Evolutionary conservation across 441 rosid genomes (phyloP).

Genomic region (Gossypium davidsonii): DNA sequence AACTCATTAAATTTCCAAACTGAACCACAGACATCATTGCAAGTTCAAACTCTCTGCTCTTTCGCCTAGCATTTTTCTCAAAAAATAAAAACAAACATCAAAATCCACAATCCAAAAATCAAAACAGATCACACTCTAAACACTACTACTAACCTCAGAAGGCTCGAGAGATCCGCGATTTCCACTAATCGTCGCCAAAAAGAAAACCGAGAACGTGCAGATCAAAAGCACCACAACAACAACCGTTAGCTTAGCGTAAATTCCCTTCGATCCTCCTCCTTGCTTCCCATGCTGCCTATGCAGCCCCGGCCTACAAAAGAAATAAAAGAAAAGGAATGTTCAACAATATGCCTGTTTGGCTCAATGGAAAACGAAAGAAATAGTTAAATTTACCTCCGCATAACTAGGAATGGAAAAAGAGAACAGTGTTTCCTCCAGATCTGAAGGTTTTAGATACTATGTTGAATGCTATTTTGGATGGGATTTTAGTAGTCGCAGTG

Average conservation of each 20-base stretch:
- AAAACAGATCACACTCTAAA: not conserved
- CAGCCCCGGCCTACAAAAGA: slow-evolving; percentile 47
- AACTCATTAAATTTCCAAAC: not conserved
- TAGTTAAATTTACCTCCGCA: slow-evolving; percentile 3
- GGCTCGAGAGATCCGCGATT: slow-evolving; percentile 36
- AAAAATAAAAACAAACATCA: slow-evolving; percentile 13
- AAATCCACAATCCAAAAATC: not conserved
- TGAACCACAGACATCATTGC: too few species aligned
- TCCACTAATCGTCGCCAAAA: slow-evolving; percentile 41
- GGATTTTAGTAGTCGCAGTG: not conserved
- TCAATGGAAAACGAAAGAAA: slow-evolving; percentile 7
- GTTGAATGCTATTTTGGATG: not conserved
- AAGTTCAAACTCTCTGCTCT: not conserved
- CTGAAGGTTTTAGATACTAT: not conserved
- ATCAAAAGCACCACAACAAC: slow-evolving; percentile 60
- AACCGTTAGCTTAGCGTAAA: slow-evolving; percentile 50
- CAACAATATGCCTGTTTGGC: not conserved
- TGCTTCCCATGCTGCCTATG: slow-evolving; percentile 58
- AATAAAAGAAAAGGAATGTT: not conserved
- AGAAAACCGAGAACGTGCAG: slow-evolving; percentile 64
- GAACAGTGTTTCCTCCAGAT: not conserved
- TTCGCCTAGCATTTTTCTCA: slow-evolving; percentile 4
- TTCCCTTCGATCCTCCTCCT: slow-evolving; percentile 48
- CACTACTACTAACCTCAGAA: slow-evolving; percentile 40
- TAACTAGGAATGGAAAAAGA: not conserved